Conservation (phyloP, 148 eudicot genomes). For the Vaccinium darrowii region DNA sequence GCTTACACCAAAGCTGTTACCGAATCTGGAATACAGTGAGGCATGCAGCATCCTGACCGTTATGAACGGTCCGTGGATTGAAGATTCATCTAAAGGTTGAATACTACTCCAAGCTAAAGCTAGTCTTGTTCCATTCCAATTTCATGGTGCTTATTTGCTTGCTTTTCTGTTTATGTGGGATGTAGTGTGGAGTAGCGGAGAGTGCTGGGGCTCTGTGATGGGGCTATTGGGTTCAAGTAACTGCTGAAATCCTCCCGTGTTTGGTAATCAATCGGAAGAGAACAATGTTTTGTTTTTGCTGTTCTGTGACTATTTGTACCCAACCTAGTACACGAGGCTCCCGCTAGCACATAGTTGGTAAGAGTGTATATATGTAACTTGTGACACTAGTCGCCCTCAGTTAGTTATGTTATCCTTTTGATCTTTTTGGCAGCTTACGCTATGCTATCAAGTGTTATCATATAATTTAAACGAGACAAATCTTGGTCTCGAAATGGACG, state of each 20-base stretch:
- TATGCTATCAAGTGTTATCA: not conserved
- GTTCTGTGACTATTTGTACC: not conserved
- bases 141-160: not conserved
- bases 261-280: too few species aligned
- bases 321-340: not conserved
- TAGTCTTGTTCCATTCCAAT: not conserved
- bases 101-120: not conserved
- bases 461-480: not conserved
- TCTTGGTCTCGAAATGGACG: not conserved
- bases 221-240: slow-evolving; percentile 36
- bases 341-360: not conserved
- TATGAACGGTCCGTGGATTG: slow-evolving; percentile 96
- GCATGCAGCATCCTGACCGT: slow-evolving; percentile 77
- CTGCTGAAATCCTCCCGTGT: slow-evolving; percentile 21
- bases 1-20: slow-evolving; percentile 93
- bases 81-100: slow-evolving; percentile 74
- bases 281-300: not conserved
- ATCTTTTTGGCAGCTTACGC: not conserved
- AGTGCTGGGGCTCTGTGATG: slow-evolving; percentile 59
- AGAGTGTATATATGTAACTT: not conserved
- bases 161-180: slow-evolving; percentile 1
- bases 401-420: not conserved
- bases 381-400: not conserved
- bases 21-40: slow-evolving; percentile 78
- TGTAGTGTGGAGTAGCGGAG: slow-evolving; percentile 87